These are phyloP conservation scores for Nakazawaea holstii DNA, from an alignment of 805 yeast genomes.

Conservation along the genomic window DNA sequence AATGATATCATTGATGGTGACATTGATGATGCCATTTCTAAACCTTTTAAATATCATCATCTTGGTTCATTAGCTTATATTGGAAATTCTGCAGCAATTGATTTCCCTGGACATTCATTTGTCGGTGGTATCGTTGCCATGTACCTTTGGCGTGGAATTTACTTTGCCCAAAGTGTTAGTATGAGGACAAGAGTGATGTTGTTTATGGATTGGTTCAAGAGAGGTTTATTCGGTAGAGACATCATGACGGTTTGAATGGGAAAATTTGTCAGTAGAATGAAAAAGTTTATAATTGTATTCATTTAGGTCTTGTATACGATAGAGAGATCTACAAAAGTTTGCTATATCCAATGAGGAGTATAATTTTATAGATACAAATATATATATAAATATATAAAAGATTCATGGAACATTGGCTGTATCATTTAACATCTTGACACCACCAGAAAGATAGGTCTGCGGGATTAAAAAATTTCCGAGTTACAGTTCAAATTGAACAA, in stretches of 20 bases:
- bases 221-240: slow-evolving; percentile 53
- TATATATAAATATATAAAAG: too few species aligned
- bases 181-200: slow-evolving; percentile 56
- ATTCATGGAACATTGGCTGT: too few species aligned
- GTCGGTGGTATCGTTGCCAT: slow-evolving; percentile 67
- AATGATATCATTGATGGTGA: slow-evolving; percentile 47
- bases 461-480: too few species aligned
- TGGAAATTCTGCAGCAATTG: slow-evolving; percentile 69
- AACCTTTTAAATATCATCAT: slow-evolving; percentile 59
- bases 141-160: slow-evolving; percentile 69
- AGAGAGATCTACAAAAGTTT: too few species aligned
- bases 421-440: too few species aligned
- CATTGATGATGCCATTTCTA: slow-evolving; percentile 47
- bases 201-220: slow-evolving; percentile 64
- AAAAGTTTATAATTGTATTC: background rate
- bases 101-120: slow-evolving; percentile 51
- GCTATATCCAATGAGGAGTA: too few species aligned
- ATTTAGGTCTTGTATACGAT: background rate
- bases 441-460: too few species aligned
- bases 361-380: too few species aligned
- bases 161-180: slow-evolving; percentile 64
- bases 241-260: slow-evolving; percentile 22
- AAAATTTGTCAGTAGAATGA: background rate
- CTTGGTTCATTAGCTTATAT: slow-evolving; percentile 65
- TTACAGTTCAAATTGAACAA: too few species aligned